Evolutionary conservation across 148 eudicot genomes (phyloP).

Genomic region (Vaccinium macrocarpon): DNA sequence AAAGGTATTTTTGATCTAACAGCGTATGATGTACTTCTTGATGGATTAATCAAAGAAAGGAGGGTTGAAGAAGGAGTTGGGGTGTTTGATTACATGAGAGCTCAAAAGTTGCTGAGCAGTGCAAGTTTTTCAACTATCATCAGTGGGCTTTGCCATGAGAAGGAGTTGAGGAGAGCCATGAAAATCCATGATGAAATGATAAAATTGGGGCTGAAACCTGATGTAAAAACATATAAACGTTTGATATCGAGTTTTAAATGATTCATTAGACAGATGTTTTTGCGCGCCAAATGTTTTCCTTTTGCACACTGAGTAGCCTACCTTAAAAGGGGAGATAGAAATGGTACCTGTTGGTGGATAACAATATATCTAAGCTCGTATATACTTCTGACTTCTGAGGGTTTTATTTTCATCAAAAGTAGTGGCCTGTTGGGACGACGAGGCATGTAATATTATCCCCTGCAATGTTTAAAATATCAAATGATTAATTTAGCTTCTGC

Average conservation of each 20-base stretch:
- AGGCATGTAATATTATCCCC: neutral
- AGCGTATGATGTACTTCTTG: slow-evolving; percentile 58
- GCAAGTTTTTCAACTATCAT: slow-evolving; percentile 74
- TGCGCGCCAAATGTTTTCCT: neutral
- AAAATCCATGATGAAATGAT: slow-evolving; percentile 86
- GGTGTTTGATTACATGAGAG: slow-evolving; percentile 72
- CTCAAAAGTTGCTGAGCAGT: slow-evolving; percentile 35
- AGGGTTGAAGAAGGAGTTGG: slow-evolving; percentile 51
- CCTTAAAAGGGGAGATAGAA: neutral
- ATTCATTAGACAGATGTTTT: slow-evolving; percentile 9
- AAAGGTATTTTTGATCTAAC: slow-evolving; percentile 48
- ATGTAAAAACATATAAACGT: slow-evolving; percentile 53
- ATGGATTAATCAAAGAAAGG: slow-evolving; percentile 42
- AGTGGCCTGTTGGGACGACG: neutral
- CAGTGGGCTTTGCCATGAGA: slow-evolving; percentile 54
- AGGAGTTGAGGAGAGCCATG: slow-evolving; percentile 81
- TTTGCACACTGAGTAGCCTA: neutral
- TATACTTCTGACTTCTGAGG: neutral
- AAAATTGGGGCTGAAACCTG: slow-evolving; percentile 75
- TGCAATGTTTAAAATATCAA: neutral
- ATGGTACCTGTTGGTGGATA: neutral
- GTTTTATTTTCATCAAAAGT: neutral
- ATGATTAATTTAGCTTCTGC: neutral
- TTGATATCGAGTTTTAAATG: slow-evolving; percentile 65
- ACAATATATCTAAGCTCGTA: neutral